phyloP scores from a whole-genome alignment of 257 asterid species.

The Anisodus acutangulus region DNA sequence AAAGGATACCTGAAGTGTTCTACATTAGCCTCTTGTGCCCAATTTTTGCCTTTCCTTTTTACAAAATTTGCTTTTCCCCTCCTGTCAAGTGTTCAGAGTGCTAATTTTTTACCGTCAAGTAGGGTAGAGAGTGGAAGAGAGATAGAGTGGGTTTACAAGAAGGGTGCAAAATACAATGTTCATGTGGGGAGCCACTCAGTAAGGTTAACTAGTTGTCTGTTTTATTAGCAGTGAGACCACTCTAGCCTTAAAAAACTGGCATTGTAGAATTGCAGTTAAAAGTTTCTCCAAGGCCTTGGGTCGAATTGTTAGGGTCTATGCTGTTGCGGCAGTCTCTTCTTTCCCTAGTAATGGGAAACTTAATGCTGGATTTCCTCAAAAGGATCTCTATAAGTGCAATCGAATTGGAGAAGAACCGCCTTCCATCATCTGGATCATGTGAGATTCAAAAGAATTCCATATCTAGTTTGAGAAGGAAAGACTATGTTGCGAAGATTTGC shows the following conservation, averaged over 20 bases:
- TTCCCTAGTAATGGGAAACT: not conserved
- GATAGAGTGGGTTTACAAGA: not conserved
- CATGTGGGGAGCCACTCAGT: not conserved
- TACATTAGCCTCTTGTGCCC: not conserved
- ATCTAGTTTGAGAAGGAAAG: not conserved
- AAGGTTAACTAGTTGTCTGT: not conserved
- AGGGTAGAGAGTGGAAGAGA: not conserved
- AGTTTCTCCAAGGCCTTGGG: not conserved
- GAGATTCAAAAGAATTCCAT: not conserved
- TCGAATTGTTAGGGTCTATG: not conserved
- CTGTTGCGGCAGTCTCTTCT: not conserved
- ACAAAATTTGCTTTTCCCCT: not conserved
- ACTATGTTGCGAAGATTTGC: not conserved
- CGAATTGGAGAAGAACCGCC: not conserved
- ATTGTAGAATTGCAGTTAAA: not conserved
- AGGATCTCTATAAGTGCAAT: not conserved
- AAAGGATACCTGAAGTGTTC: not conserved
- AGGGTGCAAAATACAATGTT: not conserved
- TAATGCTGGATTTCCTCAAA: not conserved
- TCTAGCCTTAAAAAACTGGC: not conserved
- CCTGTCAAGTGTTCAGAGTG: not conserved
- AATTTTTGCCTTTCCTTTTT: not conserved
- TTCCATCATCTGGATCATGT: conserved; percentile 20
- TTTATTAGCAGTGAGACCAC: not conserved
- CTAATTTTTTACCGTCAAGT: not conserved